phyloP scores from a whole-genome alignment of 495 filamentous ascomycete genomes.

The Penicillium angulare region DNA sequence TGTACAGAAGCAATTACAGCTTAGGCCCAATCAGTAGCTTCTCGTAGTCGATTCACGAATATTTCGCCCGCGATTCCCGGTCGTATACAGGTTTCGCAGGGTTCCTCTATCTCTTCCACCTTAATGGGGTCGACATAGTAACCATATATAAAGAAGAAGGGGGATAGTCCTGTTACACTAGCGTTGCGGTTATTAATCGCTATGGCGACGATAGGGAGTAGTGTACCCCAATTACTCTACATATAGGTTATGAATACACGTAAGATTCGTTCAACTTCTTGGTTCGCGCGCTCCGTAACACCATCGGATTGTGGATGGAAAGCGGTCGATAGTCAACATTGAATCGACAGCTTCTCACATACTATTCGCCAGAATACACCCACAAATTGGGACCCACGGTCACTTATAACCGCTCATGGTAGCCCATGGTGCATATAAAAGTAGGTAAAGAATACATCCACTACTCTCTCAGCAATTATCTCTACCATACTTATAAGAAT shows the following conservation, averaged over 20 bases:
- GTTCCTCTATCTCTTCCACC: too few relatives aligned
- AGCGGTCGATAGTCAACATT: not conserved
- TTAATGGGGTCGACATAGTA: too few relatives aligned
- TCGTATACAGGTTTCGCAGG: too few relatives aligned
- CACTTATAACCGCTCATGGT: not conserved
- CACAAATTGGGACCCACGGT: not conserved
- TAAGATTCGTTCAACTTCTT: not conserved
- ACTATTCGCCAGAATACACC: not conserved
- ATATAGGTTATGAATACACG: not conserved
- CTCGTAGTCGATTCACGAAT: not conserved
- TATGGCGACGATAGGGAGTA: not conserved
- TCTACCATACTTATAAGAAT: not conserved
- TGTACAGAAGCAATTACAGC: not conserved
- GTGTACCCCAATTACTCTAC: not conserved
- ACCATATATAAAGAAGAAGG: too few relatives aligned
- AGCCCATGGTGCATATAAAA: not conserved
- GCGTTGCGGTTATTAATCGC: too few relatives aligned
- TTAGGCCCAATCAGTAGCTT: not conserved
- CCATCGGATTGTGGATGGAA: not conserved
- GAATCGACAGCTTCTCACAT: not conserved
- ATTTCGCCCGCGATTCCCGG: not conserved
- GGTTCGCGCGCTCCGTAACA: too few relatives aligned
- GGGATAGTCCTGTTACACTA: too few relatives aligned
- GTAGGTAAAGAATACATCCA: not conserved
- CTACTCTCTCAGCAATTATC: not conserved